Percentiles rank a stretch among this genome's conserved stretches.
phyloP scores from a whole-genome alignment of 2,329 filamentous ascomycete genomes.

The Pseudogymnoascus sp. region DNA sequence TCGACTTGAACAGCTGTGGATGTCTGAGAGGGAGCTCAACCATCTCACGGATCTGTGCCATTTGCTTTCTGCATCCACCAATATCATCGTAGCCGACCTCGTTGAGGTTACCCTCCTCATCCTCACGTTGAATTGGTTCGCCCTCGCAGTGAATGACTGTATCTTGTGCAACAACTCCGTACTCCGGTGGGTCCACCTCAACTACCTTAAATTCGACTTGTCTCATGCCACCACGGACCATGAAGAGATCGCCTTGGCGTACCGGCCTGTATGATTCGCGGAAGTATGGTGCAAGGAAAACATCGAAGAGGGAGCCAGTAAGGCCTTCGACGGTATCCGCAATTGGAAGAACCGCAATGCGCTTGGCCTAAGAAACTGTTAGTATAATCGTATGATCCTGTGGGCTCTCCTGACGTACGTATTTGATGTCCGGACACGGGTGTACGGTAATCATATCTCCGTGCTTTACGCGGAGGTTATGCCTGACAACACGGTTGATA shows the following conservation, averaged over 20 bases:
- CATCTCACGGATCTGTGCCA: constrained; percentile 98
- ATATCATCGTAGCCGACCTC: constrained; percentile 99
- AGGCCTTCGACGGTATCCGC: constrained; percentile 97
- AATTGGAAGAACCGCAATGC: constrained; percentile 95
- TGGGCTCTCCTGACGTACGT: constrained; percentile 51
- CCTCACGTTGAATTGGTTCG: constrained; percentile 91
- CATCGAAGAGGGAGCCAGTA: constrained; percentile 95
- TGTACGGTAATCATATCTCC: constrained; percentile 96
- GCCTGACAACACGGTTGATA: constrained; percentile 96
- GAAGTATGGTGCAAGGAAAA: constrained; percentile 99
- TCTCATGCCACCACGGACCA: constrained; percentile 93
- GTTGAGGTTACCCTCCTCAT: constrained; percentile 98
- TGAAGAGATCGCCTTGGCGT: constrained; percentile 95
- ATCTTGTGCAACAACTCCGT: constrained; percentile 96
- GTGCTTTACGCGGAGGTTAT: constrained; percentile 97
- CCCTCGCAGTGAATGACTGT: constrained; percentile 99
- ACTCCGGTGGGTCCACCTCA: constrained; percentile 96
- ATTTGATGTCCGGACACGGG: constrained; percentile 99
- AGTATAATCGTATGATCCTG: constrained; percentile 15
- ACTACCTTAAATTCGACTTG: constrained; percentile 99
- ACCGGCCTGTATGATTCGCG: constrained; percentile 97
- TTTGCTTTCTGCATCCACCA: constrained; percentile 98
- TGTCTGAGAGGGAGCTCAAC: constrained; percentile 94
- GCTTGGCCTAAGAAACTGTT: constrained; percentile 65
- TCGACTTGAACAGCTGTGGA: constrained; percentile 98